Evolutionary conservation across 2,329 filamentous ascomycete species (phyloP), one percentile per base, ranked within the genome.

Genomic region (Dactylellina parvicollis): DNA sequence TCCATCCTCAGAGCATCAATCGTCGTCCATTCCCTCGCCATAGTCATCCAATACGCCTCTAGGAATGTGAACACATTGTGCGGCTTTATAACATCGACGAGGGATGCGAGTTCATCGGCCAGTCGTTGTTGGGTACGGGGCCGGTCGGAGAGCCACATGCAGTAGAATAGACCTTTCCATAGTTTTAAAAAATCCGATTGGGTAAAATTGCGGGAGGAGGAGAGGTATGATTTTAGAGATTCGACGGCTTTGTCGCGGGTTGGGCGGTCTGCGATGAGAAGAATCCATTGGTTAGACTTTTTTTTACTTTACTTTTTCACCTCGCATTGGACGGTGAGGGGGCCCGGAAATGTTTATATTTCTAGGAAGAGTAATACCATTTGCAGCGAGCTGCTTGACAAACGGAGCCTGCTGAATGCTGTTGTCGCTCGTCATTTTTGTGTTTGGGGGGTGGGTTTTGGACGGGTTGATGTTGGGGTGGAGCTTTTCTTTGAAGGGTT

Each of bases 111-210:
- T 75, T 93, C 89, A 76, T 85, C 83, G 77, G 91, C 90, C 47
- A 98, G 89, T 44, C 86, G 86, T 83, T 96, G 92, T 83, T 97
- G 94, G 1, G 91, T 89, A n/a, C 89, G 83, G 9, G 92, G 89
- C 50, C 92, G 91, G 84, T 97, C 93, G 81, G 90, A 92, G 89
- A 96, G 95, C 90, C 92, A 97, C 78, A 95, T 87, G 79, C 69
- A 88, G 85, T 92, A 97, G 84, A 95, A 97, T 18, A 98, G 86
- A 3, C 92, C 94, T 80, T 96, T 96, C 92, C 92, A 96, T 76
- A 98, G 86, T 83, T 96, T 96, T 73, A 94, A 84, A 54, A 92
- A 84, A 76, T 96, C 92, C 76, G 90, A 81, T 40, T 86, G 83
- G 16, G 86, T 83, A 74, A 97, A 86, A 60, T 85, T 80, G 61